Conservation (phyloP, 129 eudicot genomes). For the Pulicaria dysenterica region DNA sequence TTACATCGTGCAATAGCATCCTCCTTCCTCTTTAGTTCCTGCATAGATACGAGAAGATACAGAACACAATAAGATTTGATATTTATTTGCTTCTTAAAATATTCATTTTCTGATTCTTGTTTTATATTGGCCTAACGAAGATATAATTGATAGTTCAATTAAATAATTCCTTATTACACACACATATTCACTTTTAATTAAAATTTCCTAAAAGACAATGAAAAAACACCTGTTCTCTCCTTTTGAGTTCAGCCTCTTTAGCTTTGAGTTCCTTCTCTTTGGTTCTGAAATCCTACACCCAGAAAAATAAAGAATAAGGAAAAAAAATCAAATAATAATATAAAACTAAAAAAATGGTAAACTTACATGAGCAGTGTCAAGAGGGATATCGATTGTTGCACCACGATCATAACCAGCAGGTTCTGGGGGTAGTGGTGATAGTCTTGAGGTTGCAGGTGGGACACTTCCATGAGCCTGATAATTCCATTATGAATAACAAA, state of each 20-base stretch:
- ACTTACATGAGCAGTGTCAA: slow-evolving; percentile 58
- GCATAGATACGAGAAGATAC: slow-evolving; percentile 22
- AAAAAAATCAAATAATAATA: background rate
- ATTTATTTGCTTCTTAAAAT: background rate
- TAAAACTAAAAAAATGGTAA: background rate
- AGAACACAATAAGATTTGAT: background rate
- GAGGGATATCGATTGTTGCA: slow-evolving; percentile 83
- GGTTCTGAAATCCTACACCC: slow-evolving; percentile 62
- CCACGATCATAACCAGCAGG: slow-evolving; percentile 82
- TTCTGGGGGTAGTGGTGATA: slow-evolving; percentile 91
- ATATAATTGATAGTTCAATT: background rate
- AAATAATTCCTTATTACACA: background rate
- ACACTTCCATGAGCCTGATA: slow-evolving; percentile 75
- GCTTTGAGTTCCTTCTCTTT: slow-evolving; percentile 88
- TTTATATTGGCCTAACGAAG: background rate
- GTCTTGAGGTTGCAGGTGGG: slow-evolving; percentile 71
- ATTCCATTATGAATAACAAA: slow-evolving; percentile 23
- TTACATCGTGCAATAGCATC: slow-evolving; percentile 82
- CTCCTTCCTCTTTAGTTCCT: slow-evolving; percentile 94
- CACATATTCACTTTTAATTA: background rate
- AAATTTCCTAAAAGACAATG: background rate
- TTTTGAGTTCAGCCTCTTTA: slow-evolving; percentile 83
- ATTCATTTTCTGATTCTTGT: background rate
- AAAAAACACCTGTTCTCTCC: slow-evolving; percentile 71
- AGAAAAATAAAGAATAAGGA: background rate